Base-by-base conservation (phyloP, 1,139 yeast genomes). In the Keqinozyma sinolaborantium region DNA sequence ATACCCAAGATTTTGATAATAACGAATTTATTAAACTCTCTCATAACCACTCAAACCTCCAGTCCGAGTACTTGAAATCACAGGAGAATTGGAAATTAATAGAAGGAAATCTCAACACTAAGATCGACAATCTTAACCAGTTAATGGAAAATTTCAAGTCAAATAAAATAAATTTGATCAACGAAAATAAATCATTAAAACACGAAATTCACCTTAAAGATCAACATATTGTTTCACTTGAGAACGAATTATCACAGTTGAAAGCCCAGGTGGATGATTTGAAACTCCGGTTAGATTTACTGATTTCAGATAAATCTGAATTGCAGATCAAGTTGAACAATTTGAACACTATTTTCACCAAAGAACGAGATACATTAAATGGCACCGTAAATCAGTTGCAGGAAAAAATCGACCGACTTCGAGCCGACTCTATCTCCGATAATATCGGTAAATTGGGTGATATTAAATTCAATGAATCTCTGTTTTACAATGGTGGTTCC, bases 61-160 rank as follows among this genome's bases (percentile, higher is more conserved):
- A 83, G 46, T 65, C 74, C 8, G 88, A 82, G 46, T 82, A 80
- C 48, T 64, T 79, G 5, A 70, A 78, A 14, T 83, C 88, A 0
- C 75, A 75, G 32, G 79, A 75, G 34, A 79, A 76, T 47, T 83
- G 88, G 87, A 71, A 75, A 31, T 61, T 70, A 10, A 71, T 79
- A 24, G 90, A 83, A 47, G 58, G 74, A 18, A 66, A 70, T 23
- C 54, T 82, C 33, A 60, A 70, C 30, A 48, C 56, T 11, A 73
- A 75, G 35, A 60, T 79, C 6, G 64, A 72, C 15, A 56, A 57
- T 23, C 56, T 81, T 25, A 69, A 74, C 24, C 40, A 51, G 12
- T 53, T 64, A 3, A 40, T 65, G 2, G 77, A 71, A 6, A 31
- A 48, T 2, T 39, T 60, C 28, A 67, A 60, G 35, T 56, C 55